Conservation (phyloP, 2,329 filamentous ascomycete genomes). For the Nemania bipapillata region DNA sequence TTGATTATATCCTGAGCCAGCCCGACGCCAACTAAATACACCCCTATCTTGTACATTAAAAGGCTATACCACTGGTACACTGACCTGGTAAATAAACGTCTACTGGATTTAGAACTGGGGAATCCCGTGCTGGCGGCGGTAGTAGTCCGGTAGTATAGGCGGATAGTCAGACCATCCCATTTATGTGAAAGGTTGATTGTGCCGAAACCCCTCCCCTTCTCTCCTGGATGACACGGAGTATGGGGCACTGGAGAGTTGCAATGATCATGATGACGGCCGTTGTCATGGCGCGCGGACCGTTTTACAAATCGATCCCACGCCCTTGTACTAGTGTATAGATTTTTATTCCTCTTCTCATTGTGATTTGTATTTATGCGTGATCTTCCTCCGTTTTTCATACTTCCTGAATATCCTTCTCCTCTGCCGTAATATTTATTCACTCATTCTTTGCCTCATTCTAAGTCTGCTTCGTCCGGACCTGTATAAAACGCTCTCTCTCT, state of each 20-base stretch:
- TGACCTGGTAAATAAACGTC: slow-evolving; percentile 33
- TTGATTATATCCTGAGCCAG: slow-evolving; percentile 92
- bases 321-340: slow-evolving; percentile 53
- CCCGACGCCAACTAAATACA: slow-evolving; percentile 78
- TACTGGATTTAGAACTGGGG: slow-evolving; percentile 33
- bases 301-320: slow-evolving; percentile 34
- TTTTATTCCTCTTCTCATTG: slow-evolving; percentile 1
- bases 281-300: slow-evolving; percentile 17
- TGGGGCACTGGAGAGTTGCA: slow-evolving; percentile 17
- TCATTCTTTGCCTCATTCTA: no score
- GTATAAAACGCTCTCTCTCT: no score
- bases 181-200: slow-evolving; percentile 30
- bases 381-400: background rate
- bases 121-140: slow-evolving; percentile 22
- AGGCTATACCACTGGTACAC: slow-evolving; percentile 44
- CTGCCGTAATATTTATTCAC: background rate
- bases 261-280: slow-evolving; percentile 25
- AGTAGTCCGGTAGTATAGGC: slow-evolving; percentile 29
- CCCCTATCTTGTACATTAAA: slow-evolving; percentile 48
- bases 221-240: background rate
- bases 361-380: background rate
- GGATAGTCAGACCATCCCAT: slow-evolving; percentile 25
- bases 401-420: background rate
- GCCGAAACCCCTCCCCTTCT: background rate
- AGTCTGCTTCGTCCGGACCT: no score